Conservation (phyloP, 2,329 filamentous ascomycete genomes). For the Botrytis squamosa region DNA sequence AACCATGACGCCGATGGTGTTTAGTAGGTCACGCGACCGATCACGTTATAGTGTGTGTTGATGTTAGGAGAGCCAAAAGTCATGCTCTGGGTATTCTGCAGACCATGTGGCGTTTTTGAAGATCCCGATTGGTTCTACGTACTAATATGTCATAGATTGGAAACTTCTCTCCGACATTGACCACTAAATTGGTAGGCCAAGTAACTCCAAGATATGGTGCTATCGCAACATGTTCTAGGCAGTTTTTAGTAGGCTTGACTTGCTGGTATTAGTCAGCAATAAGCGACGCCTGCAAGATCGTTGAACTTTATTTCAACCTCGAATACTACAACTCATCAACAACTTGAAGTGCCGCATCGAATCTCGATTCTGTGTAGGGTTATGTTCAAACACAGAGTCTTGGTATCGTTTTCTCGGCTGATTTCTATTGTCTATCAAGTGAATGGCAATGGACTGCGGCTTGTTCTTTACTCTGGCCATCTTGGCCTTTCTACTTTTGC, state of each 20-base stretch:
- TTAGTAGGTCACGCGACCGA: not conserved
- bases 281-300: not conserved
- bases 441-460: not conserved
- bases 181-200: constrained; percentile 1
- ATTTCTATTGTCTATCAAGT: constrained; percentile 11
- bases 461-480: not conserved
- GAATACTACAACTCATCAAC: too few relatives aligned
- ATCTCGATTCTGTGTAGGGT: not conserved
- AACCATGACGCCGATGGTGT: too few relatives aligned
- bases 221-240: not conserved
- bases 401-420: not conserved
- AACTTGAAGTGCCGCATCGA: not conserved
- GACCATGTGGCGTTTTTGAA: not conserved
- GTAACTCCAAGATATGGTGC: not conserved
- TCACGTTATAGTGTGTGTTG: not conserved
- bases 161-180: not conserved
- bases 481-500: constrained; percentile 12
- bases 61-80: not conserved
- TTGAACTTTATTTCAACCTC: constrained; percentile 14
- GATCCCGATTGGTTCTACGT: not conserved
- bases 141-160: not conserved
- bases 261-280: not conserved
- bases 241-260: not conserved
- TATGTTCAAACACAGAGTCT: not conserved
- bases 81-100: not conserved